phyloP scores from a whole-genome alignment of 2,329 filamentous ascomycete genomes.

The Aspergillus latus region DNA sequence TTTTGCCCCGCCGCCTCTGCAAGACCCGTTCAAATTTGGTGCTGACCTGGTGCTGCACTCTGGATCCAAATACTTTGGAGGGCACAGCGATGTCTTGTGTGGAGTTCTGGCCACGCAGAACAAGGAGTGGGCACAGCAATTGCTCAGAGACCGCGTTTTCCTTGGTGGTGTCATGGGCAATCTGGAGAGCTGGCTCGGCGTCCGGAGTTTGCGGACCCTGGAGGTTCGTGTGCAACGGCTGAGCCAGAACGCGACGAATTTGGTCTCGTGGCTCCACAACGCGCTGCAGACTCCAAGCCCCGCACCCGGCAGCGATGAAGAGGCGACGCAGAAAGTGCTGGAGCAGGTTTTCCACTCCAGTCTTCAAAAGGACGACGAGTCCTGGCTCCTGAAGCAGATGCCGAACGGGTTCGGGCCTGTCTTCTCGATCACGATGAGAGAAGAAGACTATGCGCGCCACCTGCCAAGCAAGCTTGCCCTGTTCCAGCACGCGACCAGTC shows the following conservation, averaged over 20 bases:
- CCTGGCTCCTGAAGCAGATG: conserved; percentile 86
- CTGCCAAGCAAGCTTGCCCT: conserved; percentile 76
- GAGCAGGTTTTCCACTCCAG: conserved; percentile 71
- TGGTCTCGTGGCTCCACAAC: conserved; percentile 71
- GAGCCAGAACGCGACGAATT: conserved; percentile 64
- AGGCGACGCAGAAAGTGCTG: conserved; percentile 56
- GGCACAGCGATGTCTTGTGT: conserved; percentile 90
- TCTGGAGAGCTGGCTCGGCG: conserved; percentile 87
- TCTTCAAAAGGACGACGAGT: conserved; percentile 66
- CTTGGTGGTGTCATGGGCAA: conserved; percentile 84
- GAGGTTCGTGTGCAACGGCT: conserved; percentile 79
- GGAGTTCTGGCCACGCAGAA: conserved; percentile 71
- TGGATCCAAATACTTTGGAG: conserved; percentile 94
- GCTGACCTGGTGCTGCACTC: conserved; percentile 89
- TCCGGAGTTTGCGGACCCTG: conserved; percentile 80
- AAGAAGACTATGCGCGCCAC: conserved; percentile 59
- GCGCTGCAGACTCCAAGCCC: conserved; percentile 46
- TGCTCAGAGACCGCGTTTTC: conserved; percentile 70
- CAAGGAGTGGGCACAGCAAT: conserved; percentile 57
- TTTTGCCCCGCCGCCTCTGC: conserved; percentile 85
- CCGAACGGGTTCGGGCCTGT: conserved; percentile 86
- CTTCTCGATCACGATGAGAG: conserved; percentile 70
- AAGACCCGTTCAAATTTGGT: conserved; percentile 78
- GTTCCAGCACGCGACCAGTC: conserved; percentile 92
- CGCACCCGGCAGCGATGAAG: conserved; percentile 41